phyloP scores from a whole-genome alignment of 345 rosid genomes.

The Acer campestre region DNA sequence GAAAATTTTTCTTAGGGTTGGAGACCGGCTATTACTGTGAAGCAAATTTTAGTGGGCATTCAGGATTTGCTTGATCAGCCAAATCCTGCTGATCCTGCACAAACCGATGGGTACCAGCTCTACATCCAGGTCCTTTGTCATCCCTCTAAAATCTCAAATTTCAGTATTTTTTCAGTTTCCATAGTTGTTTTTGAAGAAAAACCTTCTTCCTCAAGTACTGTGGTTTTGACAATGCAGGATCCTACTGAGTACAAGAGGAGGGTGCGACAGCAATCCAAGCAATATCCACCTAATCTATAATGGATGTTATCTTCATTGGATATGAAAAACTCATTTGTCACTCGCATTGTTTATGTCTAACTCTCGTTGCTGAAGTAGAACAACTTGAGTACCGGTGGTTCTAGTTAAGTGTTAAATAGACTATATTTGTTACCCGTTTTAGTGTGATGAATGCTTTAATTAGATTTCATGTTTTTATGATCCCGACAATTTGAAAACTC shows the following conservation, averaged over 20 bases:
- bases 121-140: conserved; percentile 24
- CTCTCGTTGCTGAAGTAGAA: background rate
- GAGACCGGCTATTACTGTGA: conserved; percentile 50
- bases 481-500: background rate
- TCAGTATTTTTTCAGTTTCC: background rate
- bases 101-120: conserved; percentile 39
- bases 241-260: conserved; percentile 41
- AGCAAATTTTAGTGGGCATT: conserved; percentile 45
- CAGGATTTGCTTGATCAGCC: conserved; percentile 47
- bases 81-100: conserved; percentile 43
- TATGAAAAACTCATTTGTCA: conserved; percentile 5
- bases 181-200: background rate
- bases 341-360: background rate
- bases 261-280: conserved; percentile 50
- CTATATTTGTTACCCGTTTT: background rate
- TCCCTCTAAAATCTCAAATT: background rate
- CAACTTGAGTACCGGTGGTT: background rate
- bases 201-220: background rate
- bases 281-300: conserved; percentile 37
- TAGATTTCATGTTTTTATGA: background rate
- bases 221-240: conserved; percentile 34
- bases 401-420: background rate
- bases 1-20: conserved; percentile 30
- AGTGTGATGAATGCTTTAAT: background rate
- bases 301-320: conserved; percentile 2